These are phyloP conservation scores for Saccharata proteae DNA, from an alignment of 2,329 filamentous ascomycete genomes.

Conservation along the genomic window DNA sequence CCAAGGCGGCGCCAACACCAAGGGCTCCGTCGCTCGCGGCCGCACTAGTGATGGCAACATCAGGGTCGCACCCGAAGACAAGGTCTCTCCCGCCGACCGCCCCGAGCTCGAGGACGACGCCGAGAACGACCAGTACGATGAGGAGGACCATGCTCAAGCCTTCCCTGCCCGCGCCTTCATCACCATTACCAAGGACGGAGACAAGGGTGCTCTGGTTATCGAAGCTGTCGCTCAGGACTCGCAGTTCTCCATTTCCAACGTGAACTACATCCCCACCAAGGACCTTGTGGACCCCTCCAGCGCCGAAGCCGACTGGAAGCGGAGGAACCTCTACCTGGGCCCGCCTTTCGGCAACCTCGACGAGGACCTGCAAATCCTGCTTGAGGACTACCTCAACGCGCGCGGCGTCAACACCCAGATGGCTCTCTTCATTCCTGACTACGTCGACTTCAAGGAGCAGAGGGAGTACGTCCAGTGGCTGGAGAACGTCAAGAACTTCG, in stretches of 20 bases:
- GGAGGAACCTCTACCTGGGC: slow-evolving; percentile 73
- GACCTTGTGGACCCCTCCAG: slow-evolving; percentile 64
- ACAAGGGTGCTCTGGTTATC: slow-evolving; percentile 71
- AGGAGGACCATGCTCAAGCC: slow-evolving; percentile 39
- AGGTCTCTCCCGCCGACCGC: slow-evolving; percentile 43
- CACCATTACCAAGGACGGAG: slow-evolving; percentile 70
- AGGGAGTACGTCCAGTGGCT: slow-evolving; percentile 91
- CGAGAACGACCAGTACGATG: slow-evolving; percentile 37
- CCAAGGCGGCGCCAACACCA: slow-evolving; percentile 44
- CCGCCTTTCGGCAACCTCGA: slow-evolving; percentile 91
- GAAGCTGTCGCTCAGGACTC: slow-evolving; percentile 81
- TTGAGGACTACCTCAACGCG: slow-evolving; percentile 92
- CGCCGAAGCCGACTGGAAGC: slow-evolving; percentile 64
- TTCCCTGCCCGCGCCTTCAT: slow-evolving; percentile 79
- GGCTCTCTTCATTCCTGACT: slow-evolving; percentile 85
- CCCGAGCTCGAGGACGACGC: slow-evolving; percentile 46
- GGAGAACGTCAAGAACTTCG: slow-evolving; percentile 70
- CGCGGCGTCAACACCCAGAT: slow-evolving; percentile 78
- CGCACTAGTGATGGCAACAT: slow-evolving; percentile 38
- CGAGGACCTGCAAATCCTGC: slow-evolving; percentile 82
- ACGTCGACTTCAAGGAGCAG: slow-evolving; percentile 98
- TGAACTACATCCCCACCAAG: slow-evolving; percentile 74
- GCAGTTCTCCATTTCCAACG: slow-evolving; percentile 75
- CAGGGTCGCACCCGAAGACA: slow-evolving; percentile 44
- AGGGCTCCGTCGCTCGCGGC: slow-evolving; percentile 44